phyloP scores from a whole-genome alignment of 78 protist species.

The Cavenderia fasciculata region DNA sequence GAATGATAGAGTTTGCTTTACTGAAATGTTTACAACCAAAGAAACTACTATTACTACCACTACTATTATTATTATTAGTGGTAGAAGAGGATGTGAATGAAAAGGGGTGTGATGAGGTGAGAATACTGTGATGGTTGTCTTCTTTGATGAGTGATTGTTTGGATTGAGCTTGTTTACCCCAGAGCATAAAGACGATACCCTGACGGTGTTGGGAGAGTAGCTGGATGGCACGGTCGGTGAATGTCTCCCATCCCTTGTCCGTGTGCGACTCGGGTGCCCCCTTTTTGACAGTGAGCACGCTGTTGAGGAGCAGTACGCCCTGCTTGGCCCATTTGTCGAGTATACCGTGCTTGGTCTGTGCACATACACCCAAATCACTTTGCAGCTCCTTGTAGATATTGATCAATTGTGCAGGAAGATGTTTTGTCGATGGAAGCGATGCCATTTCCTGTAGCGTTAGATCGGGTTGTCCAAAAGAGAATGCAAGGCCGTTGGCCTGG shows the following conservation, averaged over 20 bases:
- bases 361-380: conserved; percentile 60
- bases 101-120: conserved; percentile 85
- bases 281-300: conserved; percentile 83
- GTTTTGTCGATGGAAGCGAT: not conserved
- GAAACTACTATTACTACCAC: no score
- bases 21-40: conserved; percentile 77
- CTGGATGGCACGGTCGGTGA: conserved; percentile 47
- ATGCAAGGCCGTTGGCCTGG: conserved; percentile 95
- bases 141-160: conserved; percentile 68
- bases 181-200: conserved; percentile 35
- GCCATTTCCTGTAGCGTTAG: conserved; percentile 72
- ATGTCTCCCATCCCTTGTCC: conserved; percentile 59
- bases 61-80: no score
- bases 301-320: conserved; percentile 92
- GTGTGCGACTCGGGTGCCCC: conserved; percentile 66
- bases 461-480: conserved; percentile 82
- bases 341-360: conserved; percentile 52
- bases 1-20: conserved; percentile 30
- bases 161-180: conserved; percentile 91
- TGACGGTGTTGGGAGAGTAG: not conserved
- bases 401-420: not conserved
- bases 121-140: conserved; percentile 40
- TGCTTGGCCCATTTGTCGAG: conserved; percentile 90
- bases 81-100: conserved; percentile 48
- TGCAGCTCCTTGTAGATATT: conserved; percentile 88